Conservation (phyloP, 2,329 filamentous ascomycete genomes). For the Paecilomyces fulvus region DNA sequence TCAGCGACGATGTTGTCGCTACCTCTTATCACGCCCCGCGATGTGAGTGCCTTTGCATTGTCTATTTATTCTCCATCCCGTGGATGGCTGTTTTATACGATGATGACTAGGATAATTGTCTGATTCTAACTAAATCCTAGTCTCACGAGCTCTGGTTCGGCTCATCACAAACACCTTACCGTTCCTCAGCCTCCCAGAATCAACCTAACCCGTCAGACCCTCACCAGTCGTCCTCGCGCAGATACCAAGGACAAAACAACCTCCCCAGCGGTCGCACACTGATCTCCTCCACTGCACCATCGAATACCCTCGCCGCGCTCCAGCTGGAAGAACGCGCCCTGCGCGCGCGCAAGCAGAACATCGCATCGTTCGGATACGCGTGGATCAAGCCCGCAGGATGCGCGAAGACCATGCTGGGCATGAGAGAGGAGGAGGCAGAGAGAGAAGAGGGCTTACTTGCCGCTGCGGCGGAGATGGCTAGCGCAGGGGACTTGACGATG, state of each 20-base stretch:
- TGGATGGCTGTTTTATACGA: too few species aligned
- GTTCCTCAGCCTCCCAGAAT: slow-evolving; percentile 23
- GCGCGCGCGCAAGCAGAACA: slow-evolving; percentile 67
- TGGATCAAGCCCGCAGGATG: slow-evolving; percentile 91
- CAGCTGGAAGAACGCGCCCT: slow-evolving; percentile 69
- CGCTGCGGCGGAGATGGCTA: slow-evolving; percentile 63
- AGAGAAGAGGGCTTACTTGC: slow-evolving; percentile 75
- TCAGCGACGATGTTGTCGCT: slow-evolving; percentile 23
- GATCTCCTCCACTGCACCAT: slow-evolving; percentile 44
- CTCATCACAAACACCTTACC: slow-evolving; percentile 46
- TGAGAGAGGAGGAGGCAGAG: slow-evolving; percentile 83
- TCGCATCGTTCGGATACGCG: slow-evolving; percentile 75
- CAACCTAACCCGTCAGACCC: slow-evolving; percentile 19
- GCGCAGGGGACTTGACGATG: slow-evolving; percentile 58
- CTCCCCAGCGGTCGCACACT: slow-evolving; percentile 18
- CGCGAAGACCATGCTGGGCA: slow-evolving; percentile 79
- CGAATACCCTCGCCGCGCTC: slow-evolving; percentile 59
- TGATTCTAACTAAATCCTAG: slow-evolving; percentile 33
- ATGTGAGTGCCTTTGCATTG: slow-evolving; percentile 3
- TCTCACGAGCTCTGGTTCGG: slow-evolving; percentile 68
- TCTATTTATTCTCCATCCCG: too few species aligned
- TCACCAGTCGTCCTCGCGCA: slow-evolving; percentile 21
- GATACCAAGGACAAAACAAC: slow-evolving; percentile 15
- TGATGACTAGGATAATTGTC: background rate
- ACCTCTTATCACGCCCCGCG: slow-evolving; percentile 3